Conservation (phyloP, 768 basidiomycete genomes). For the Lactarius quietus region DNA sequence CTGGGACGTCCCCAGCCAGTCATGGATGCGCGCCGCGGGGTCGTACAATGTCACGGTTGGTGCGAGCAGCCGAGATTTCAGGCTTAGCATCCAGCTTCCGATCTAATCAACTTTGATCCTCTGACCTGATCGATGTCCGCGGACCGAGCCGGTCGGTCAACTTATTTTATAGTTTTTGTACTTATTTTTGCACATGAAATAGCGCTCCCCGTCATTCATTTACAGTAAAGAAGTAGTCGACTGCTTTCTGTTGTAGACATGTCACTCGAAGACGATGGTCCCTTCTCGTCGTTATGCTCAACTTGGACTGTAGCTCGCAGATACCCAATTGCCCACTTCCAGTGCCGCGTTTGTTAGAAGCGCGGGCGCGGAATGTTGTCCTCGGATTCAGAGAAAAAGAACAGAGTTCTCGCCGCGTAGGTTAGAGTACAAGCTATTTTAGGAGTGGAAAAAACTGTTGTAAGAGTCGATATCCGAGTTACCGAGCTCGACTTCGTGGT, state of each 20-base stretch:
- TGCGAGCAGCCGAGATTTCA: slow-evolving; percentile 24
- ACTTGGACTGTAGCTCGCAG: neutral
- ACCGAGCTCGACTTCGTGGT: too few relatives aligned
- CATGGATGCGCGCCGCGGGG: slow-evolving; percentile 35
- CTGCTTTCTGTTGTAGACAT: neutral
- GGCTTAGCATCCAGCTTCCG: slow-evolving; percentile 9
- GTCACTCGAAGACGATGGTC: neutral
- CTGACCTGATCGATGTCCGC: neutral
- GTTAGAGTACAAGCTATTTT: neutral
- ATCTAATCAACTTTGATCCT: neutral
- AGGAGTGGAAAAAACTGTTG: neutral
- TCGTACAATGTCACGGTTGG: slow-evolving; percentile 34
- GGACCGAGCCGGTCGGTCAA: neutral
- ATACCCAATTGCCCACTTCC: too few relatives aligned
- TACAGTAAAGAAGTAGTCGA: neutral
- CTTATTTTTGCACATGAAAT: too few relatives aligned
- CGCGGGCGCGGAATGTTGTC: neutral
- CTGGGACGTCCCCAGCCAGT: slow-evolving; percentile 37
- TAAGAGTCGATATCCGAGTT: neutral
- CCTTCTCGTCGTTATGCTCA: neutral
- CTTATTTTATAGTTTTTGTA: neutral
- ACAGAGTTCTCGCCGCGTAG: neutral
- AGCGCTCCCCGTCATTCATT: neutral
- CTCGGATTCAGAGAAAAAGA: neutral
- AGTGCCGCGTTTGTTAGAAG: neutral